phyloP scores from a whole-genome alignment of 257 asterid genomes.

The Primulina eburnea region DNA sequence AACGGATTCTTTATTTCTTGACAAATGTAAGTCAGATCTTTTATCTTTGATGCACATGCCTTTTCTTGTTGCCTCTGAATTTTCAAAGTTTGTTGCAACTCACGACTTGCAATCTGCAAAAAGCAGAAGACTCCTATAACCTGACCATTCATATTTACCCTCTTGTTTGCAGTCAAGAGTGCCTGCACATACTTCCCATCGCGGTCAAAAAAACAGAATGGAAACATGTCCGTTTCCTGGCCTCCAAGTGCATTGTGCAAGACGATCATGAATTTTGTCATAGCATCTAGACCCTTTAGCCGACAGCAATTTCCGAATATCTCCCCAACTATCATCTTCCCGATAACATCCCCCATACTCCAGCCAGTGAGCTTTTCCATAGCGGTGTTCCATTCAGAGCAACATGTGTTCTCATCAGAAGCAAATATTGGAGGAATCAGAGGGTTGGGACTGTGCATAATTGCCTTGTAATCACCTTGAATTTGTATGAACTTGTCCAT shows the following conservation, averaged over 20 bases:
- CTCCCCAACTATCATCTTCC: constrained; percentile 84
- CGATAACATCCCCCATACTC: constrained; percentile 60
- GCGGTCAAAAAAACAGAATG: constrained; percentile 61
- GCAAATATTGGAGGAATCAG: constrained; percentile 95
- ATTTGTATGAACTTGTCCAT: constrained; percentile 90
- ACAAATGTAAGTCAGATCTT: constrained; percentile 51
- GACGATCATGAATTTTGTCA: constrained; percentile 75
- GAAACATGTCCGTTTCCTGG: constrained; percentile 63
- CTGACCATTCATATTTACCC: constrained; percentile 69
- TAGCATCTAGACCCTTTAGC: constrained; percentile 67
- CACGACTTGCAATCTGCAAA: constrained; percentile 76
- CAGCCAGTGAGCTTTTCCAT: constrained; percentile 92
- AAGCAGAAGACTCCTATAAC: constrained; percentile 84
- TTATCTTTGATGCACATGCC: constrained; percentile 52
- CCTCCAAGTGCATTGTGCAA: constrained; percentile 80
- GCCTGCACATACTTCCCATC: constrained; percentile 70
- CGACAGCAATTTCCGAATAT: constrained; percentile 72
- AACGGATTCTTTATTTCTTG: constrained; percentile 35
- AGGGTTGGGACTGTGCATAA: constrained; percentile 81
- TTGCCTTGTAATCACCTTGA: constrained; percentile 88
- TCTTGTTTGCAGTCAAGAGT: constrained; percentile 72
- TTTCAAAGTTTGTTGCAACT: constrained; percentile 57
- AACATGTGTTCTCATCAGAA: constrained; percentile 76
- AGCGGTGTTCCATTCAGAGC: constrained; percentile 94
- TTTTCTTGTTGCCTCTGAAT: constrained; percentile 68